These are phyloP conservation scores for Castanea mollissima DNA, from an alignment of 306 rosid genomes.

Conservation along the genomic window DNA sequence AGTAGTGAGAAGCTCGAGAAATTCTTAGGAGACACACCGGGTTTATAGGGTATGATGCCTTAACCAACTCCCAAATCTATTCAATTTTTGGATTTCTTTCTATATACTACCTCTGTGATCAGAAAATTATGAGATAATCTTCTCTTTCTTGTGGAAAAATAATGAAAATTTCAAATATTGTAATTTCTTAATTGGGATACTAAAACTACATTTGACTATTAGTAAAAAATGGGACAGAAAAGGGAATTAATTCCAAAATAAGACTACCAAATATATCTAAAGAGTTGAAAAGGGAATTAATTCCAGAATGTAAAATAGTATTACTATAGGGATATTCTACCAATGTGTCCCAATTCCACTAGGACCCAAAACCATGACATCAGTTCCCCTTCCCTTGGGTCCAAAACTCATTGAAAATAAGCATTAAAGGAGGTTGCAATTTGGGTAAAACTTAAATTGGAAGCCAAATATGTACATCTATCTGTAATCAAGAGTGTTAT, in stretches of 20 bases:
- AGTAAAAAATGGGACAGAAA: neutral
- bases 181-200: neutral
- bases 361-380: neutral
- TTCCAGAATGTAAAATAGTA: neutral
- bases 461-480: neutral
- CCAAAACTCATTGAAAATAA: no score
- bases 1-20: neutral
- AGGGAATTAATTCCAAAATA: neutral
- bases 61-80: neutral
- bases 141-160: neutral
- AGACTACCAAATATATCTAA: neutral
- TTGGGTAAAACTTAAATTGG: neutral
- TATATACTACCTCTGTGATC: neutral
- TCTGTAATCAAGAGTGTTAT: neutral
- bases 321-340: neutral
- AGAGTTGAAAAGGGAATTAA: neutral
- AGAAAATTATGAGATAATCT: neutral
- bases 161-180: neutral
- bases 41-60: slow-evolving; percentile 1
- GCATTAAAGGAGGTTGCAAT: neutral
- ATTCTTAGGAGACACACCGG: neutral
- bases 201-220: neutral
- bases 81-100: neutral
- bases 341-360: neutral
- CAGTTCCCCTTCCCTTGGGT: neutral